Evolutionary conservation across 352 stramenopile genomes (phyloP), one percentile per base, ranked within the genome.

Genomic region (Globisporangium uncinulatum): DNA sequence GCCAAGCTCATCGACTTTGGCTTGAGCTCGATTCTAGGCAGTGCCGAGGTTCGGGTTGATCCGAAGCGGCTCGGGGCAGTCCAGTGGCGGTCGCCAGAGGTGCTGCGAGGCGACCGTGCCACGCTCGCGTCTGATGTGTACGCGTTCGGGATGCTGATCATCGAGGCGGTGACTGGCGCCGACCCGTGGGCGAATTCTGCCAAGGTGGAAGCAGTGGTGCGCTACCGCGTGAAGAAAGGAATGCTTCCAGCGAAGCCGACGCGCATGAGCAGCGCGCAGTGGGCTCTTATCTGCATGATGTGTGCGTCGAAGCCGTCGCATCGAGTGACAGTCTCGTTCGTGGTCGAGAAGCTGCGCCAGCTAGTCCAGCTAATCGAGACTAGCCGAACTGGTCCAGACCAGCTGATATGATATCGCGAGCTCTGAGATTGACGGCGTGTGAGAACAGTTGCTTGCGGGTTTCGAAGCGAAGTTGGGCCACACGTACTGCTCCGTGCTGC

Each of bases 311-410:
- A 39, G 5, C 34, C 34, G 19, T 31, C 17, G 7, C n/a, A 62
- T 17, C 42, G 59, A 11, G 17, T 51, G 3, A 57, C 34, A 0
- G 56, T 57, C 21, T 39, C 52, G 52, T 51, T 50, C 42, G 39
- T 57, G 17, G 52, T 57, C 17, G 52, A 57, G 15, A 57, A 57
- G 20, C 49, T 55, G 34, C 49, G 34, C 10, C 10, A 46, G 34
- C n/a, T 55, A 5, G 42, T 31, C 3, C 32, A 36, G 19, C 34
- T 44, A 14, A 9, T 37, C 32, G 32, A 37, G 32, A 9, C 65
- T 65, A 0, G 15, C 4, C 11, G 68, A 62, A n/a, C 20, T 73
- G n/a, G 11, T 53, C 9, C 65, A 75, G 37, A 63, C 73, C 4
- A 29, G 24, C 24, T 29, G 24, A 29, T 29, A 55, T 69, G 11